phyloP scores from a whole-genome alignment of 176 grass and related monocot species.

The Alloteropsis semialata region DNA sequence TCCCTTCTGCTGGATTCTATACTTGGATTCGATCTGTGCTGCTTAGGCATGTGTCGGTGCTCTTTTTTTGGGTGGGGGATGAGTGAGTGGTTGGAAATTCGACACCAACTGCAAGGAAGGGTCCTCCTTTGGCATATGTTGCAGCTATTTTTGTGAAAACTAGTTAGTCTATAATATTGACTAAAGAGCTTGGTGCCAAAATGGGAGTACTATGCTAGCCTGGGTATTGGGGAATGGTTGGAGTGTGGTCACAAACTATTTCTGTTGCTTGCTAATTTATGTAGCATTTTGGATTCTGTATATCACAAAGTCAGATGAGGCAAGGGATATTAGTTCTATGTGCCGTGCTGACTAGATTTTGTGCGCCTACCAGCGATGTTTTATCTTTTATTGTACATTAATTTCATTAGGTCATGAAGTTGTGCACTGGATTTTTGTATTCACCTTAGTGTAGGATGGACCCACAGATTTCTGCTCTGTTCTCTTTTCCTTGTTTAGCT shows the following conservation, averaged over 20 bases:
- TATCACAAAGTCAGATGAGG: neutral
- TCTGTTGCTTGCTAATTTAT: neutral
- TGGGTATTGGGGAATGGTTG: neutral
- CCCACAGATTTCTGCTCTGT: neutral
- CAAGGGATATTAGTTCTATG: neutral
- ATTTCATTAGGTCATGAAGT: neutral
- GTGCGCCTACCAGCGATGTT: neutral
- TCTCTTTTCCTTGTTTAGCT: neutral
- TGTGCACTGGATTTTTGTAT: neutral
- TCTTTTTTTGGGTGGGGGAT: neutral
- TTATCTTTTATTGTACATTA: neutral
- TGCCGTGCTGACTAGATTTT: neutral
- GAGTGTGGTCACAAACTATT: neutral
- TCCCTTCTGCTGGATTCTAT: neutral
- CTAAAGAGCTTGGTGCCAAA: neutral
- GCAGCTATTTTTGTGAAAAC: neutral
- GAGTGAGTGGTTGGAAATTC: neutral
- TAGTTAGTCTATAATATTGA: neutral
- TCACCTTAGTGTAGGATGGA: neutral
- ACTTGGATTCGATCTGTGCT: neutral
- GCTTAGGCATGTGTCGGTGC: slow-evolving; percentile 28
- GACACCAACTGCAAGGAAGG: neutral
- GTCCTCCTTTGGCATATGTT: neutral
- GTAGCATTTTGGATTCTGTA: neutral
- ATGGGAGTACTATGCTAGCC: neutral